Conservation (phyloP, 495 filamentous ascomycete genomes). For the Lasiosphaeria ovina region DNA sequence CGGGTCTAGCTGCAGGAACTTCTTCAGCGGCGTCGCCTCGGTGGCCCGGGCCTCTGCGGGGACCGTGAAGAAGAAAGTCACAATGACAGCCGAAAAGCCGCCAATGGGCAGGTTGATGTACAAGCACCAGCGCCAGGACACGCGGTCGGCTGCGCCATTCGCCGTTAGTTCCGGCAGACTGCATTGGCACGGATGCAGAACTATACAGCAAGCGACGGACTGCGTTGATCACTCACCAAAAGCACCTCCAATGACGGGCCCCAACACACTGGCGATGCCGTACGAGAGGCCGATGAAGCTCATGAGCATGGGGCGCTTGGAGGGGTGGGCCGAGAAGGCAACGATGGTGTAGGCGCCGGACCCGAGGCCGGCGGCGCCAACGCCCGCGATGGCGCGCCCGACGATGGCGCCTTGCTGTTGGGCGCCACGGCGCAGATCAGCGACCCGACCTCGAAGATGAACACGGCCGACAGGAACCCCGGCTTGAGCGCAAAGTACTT, state of each 20-base stretch:
- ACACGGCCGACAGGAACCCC: slow-evolving; percentile 39
- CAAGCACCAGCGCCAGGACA: slow-evolving; percentile 70
- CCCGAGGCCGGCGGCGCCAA: slow-evolving; percentile 46
- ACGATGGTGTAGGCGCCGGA: slow-evolving; percentile 46
- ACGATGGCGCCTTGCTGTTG: slow-evolving; percentile 50
- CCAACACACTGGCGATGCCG: slow-evolving; percentile 43
- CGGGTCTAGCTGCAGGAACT: slow-evolving; percentile 59
- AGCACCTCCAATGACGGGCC: slow-evolving; percentile 31
- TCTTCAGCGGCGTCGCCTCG: slow-evolving; percentile 25
- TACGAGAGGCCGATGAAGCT: slow-evolving; percentile 47
- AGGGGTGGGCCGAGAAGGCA: slow-evolving; percentile 40
- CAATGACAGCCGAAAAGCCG: slow-evolving; percentile 54
- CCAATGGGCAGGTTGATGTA: slow-evolving; percentile 75
- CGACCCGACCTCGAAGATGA: slow-evolving; percentile 54
- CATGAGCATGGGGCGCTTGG: slow-evolving; percentile 48
- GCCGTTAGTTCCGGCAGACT: no score
- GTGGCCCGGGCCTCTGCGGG: slow-evolving; percentile 22
- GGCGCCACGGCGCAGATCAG: slow-evolving; percentile 57
- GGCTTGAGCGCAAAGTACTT: slow-evolving; percentile 44
- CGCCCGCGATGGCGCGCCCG: slow-evolving; percentile 58
- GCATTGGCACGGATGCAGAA: no score
- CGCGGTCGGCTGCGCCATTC: slow-evolving; percentile 20
- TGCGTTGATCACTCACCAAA: slow-evolving; percentile 2
- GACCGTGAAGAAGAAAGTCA: slow-evolving; percentile 48
- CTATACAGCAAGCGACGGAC: no score